Percentiles rank a stretch among this genome's conserved stretches.
Conservation (phyloP, 2,329 filamentous ascomycete genomes). For the Didymosphaeria variabile region DNA sequence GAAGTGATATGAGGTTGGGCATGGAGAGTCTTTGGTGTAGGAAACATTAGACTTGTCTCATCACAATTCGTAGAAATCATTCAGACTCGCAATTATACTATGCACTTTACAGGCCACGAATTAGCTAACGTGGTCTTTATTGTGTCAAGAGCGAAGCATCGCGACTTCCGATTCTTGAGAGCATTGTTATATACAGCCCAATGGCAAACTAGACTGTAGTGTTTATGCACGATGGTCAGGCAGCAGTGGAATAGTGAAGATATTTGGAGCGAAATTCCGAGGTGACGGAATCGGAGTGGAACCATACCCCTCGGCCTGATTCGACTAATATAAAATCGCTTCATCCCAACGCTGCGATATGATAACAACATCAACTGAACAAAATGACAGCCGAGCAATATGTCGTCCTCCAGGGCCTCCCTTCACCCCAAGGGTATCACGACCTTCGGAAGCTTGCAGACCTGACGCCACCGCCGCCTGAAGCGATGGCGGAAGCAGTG, state of each 20-base stretch:
- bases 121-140: no score
- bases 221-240: background rate
- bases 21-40: no score
- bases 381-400: slow-evolving; percentile 30
- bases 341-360: background rate
- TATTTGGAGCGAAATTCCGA: background rate
- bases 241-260: background rate
- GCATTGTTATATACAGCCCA: background rate
- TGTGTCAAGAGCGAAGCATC: no score
- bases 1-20: no score
- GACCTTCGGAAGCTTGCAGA: slow-evolving; percentile 40
- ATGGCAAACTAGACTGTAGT: background rate
- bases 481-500: slow-evolving; percentile 30
- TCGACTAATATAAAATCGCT: background rate
- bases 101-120: no score
- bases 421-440: slow-evolving; percentile 41
- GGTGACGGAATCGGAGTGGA: slow-evolving; percentile 11
- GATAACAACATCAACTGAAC: background rate
- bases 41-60: no score
- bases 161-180: background rate
- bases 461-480: slow-evolving; percentile 42
- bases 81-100: no score
- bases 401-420: slow-evolving; percentile 36
- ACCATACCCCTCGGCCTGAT: background rate
- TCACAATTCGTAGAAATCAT: no score